Evolutionary conservation across 768 basidiomycete genomes (phyloP).

Genomic region (Boletus patriciae): DNA sequence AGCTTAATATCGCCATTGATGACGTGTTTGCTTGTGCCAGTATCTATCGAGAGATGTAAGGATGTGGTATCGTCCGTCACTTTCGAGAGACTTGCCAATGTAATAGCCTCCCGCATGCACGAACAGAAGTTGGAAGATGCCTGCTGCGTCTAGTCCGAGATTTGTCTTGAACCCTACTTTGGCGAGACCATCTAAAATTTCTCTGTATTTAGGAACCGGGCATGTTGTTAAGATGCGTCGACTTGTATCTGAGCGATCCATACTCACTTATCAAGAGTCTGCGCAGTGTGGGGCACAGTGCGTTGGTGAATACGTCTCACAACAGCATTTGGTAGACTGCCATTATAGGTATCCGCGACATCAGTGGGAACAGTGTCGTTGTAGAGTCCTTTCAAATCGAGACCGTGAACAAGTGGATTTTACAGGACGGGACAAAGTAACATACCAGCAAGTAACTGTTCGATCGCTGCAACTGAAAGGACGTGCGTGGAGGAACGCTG

Average conservation of each 20-base stretch:
- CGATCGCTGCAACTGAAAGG: slow-evolving; percentile 12
- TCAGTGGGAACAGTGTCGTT: slow-evolving; percentile 26
- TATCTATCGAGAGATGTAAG: slow-evolving; percentile 18
- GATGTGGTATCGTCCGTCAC: too few relatives aligned
- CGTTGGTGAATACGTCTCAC: slow-evolving; percentile 24
- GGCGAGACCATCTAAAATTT: slow-evolving; percentile 37
- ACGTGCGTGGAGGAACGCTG: slow-evolving; percentile 29
- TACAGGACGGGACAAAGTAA: not conserved
- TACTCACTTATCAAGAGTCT: slow-evolving; percentile 30
- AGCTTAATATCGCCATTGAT: slow-evolving; percentile 50
- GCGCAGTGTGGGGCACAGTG: slow-evolving; percentile 10
- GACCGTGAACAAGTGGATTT: not conserved
- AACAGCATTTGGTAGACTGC: slow-evolving; percentile 17
- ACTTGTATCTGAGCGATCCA: too few relatives aligned
- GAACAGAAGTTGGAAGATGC: slow-evolving; percentile 31
- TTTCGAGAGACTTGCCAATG: slow-evolving; percentile 28
- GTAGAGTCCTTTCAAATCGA: slow-evolving; percentile 10
- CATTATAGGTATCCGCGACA: slow-evolving; percentile 18
- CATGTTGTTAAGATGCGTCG: not conserved
- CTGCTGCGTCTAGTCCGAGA: slow-evolving; percentile 35
- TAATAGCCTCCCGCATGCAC: slow-evolving; percentile 41
- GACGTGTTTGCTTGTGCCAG: slow-evolving; percentile 45
- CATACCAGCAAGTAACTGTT: slow-evolving; percentile 12
- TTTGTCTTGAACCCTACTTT: slow-evolving; percentile 41
- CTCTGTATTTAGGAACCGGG: slow-evolving; percentile 23